Evolutionary conservation across 257 asterid genomes (phyloP).

Genomic region (Paulownia fortunei): DNA sequence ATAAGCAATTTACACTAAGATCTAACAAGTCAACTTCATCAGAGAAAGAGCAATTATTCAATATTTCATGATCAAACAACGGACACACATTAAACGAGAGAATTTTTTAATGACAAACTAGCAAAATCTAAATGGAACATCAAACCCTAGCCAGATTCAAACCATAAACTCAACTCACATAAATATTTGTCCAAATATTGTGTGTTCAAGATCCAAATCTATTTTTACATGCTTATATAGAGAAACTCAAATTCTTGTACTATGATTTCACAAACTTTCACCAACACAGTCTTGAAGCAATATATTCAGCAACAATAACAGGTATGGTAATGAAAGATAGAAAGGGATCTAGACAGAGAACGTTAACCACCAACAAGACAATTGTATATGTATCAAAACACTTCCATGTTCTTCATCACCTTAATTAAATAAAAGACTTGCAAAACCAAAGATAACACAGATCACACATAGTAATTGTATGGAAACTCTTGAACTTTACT

Average conservation of each 20-base stretch:
- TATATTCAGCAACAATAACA: background rate
- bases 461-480: background rate
- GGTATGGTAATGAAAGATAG: no score
- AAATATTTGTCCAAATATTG: constrained; percentile 1
- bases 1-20: background rate
- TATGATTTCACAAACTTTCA: no score
- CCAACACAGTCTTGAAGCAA: background rate
- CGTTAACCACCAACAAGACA: no score
- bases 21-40: background rate
- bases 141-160: background rate
- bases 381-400: no score
- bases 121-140: background rate
- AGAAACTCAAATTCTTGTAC: background rate
- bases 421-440: background rate
- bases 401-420: no score
- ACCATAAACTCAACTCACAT: background rate
- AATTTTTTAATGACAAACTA: background rate
- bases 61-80: no score
- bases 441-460: background rate
- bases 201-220: background rate
- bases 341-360: no score
- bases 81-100: no score
- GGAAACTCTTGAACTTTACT: background rate
- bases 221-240: constrained; percentile 12
- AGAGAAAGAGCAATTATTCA: background rate